Conservation (phyloP, 2,329 filamentous ascomycete species). For the Beauveria medogensis region DNA sequence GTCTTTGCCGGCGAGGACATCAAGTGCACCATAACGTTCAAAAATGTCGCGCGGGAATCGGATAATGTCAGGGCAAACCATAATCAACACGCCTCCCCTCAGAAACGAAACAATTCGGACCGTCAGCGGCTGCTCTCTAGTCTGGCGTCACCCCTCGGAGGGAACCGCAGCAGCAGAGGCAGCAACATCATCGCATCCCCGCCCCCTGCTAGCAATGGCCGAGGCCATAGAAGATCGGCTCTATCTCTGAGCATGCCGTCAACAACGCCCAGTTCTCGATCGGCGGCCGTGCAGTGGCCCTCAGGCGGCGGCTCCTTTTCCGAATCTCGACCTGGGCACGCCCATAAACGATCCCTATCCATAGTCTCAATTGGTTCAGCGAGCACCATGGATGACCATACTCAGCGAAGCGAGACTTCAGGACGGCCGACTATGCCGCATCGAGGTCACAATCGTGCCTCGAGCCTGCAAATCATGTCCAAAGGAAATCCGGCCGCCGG, state of each 20-base stretch:
- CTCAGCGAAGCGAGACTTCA: constrained; percentile 33
- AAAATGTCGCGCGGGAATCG: constrained; percentile 59
- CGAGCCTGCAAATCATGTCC: constrained; percentile 65
- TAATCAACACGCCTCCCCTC: constrained; percentile 15
- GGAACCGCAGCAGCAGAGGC: constrained; percentile 31
- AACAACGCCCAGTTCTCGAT: constrained; percentile 34
- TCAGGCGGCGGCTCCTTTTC: constrained; percentile 21
- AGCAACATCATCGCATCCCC: constrained; percentile 37
- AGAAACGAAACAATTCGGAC: constrained; percentile 23
- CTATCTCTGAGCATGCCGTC: constrained; percentile 54
- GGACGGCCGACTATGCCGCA: constrained; percentile 40
- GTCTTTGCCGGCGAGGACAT: constrained; percentile 96
- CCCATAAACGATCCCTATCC: constrained; percentile 69
- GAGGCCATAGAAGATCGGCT: constrained; percentile 56
- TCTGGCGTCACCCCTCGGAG: constrained; percentile 33
- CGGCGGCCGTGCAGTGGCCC: constrained; percentile 41
- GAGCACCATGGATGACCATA: constrained; percentile 39
- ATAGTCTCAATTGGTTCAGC: constrained; percentile 68
- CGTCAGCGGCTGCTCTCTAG: constrained; percentile 29
- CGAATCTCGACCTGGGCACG: constrained; percentile 37
- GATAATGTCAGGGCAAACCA: constrained; percentile 21
- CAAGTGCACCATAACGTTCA: constrained; percentile 93
- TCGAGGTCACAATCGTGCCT: constrained; percentile 66
- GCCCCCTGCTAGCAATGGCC: constrained; percentile 30
- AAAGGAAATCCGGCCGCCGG: constrained; percentile 37